Evolutionary conservation across 257 asterid species (phyloP).

Genomic region (Solanum sejunctum): DNA sequence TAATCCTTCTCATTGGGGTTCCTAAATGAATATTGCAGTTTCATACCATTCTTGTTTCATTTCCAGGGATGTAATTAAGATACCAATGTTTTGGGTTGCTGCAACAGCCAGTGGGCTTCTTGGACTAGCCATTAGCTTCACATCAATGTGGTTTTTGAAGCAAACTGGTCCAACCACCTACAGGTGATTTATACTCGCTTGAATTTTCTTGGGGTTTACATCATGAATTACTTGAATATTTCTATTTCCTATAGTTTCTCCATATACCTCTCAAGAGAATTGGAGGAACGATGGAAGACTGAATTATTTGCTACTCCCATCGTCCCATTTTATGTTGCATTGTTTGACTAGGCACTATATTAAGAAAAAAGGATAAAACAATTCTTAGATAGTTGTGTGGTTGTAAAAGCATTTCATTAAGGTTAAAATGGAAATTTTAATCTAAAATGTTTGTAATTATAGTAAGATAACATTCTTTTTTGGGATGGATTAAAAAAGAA

Average conservation of each 20-base stretch:
- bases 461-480: too few relatives aligned
- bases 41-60: neutral
- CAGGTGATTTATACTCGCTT: constrained; percentile 13
- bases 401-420: too few relatives aligned
- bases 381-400: too few relatives aligned
- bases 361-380: too few relatives aligned
- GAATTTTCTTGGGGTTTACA: neutral
- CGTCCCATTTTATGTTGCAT: too few relatives aligned
- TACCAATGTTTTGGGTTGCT: constrained; percentile 36
- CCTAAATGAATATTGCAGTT: neutral
- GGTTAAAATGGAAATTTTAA: too few relatives aligned
- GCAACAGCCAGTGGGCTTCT: constrained; percentile 42
- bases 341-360: too few relatives aligned
- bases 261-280: neutral
- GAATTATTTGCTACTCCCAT: neutral
- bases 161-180: constrained; percentile 45
- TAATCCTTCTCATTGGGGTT: neutral
- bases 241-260: neutral
- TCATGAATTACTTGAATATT: neutral
- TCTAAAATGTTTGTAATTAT: too few relatives aligned
- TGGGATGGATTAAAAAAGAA: too few relatives aligned
- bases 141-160: constrained; percentile 39
- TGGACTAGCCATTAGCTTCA: constrained; percentile 43
- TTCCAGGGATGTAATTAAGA: constrained; percentile 22
- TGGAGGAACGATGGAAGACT: neutral